Percentiles rank a stretch among this genome's conserved stretches.
Conservation (phyloP, 2,329 filamentous ascomycete genomes). For the Fusarium scirpi region DNA sequence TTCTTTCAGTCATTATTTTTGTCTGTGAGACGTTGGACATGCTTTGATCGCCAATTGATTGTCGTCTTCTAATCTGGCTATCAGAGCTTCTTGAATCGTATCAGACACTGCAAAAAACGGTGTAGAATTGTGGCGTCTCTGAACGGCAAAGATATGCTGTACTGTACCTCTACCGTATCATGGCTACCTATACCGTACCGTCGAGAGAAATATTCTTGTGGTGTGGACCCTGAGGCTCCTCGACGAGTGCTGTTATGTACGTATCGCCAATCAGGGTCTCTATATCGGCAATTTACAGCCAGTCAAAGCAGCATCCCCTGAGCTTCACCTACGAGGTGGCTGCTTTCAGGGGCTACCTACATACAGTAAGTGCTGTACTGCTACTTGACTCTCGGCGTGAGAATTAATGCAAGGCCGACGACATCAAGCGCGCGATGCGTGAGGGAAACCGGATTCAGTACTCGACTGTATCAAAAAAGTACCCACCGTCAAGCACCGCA, state of each 20-base stretch:
- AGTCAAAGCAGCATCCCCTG: constrained; percentile 24
- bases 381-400: constrained; percentile 14
- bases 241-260: background rate
- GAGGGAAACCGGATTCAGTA: constrained; percentile 29
- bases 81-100: constrained; percentile 20
- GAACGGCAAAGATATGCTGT: constrained; percentile 36
- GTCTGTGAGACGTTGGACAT: constrained; percentile 5
- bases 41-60: constrained; percentile 21
- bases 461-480: constrained; percentile 7
- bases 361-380: background rate
- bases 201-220: constrained; percentile 1
- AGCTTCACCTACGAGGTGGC: constrained; percentile 2
- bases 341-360: constrained; percentile 6
- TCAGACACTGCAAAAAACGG: constrained; percentile 32
- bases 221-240: constrained; percentile 48
- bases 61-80: constrained; percentile 13
- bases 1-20: constrained; percentile 1
- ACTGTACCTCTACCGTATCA: background rate
- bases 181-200: background rate
- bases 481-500: constrained; percentile 33
- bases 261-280: constrained; percentile 36
- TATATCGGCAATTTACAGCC: constrained; percentile 30
- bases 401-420: constrained; percentile 31
- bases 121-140: constrained; percentile 24
- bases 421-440: constrained; percentile 31